These are phyloP conservation scores for Lanmaoa rubissima DNA, from an alignment of 768 basidiomycete genomes.

Conservation along the genomic window DNA sequence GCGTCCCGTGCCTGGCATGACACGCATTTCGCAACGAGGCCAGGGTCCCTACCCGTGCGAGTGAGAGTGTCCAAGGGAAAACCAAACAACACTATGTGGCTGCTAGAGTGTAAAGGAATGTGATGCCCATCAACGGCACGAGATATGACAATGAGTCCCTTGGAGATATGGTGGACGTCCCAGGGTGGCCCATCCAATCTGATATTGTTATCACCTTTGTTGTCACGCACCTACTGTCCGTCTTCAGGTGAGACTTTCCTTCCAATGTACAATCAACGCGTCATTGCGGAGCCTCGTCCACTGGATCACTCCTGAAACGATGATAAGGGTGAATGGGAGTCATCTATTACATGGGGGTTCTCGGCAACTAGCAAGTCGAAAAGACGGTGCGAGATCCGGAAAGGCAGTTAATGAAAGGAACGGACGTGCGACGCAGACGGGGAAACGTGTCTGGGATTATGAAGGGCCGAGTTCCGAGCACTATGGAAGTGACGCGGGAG, in stretches of 20 bases:
- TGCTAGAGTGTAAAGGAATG: neutral
- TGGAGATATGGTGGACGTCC: conserved; percentile 4
- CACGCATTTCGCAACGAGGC: conserved; percentile 10
- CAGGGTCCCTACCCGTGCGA: conserved; percentile 19
- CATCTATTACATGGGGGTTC: too few species aligned
- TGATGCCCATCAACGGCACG: neutral
- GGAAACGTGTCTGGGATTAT: neutral
- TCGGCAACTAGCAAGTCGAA: neutral
- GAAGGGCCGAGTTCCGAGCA: conserved; percentile 1
- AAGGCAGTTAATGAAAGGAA: conserved; percentile 1
- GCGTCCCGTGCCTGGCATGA: neutral
- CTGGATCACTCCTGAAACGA: too few species aligned
- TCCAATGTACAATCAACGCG: too few species aligned
- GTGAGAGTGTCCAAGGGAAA: conserved; percentile 1
- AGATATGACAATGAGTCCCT: neutral
- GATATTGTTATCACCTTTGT: neutral
- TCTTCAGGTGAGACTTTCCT: too few species aligned
- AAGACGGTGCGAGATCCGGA: conserved; percentile 8
- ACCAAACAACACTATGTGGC: neutral
- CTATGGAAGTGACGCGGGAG: conserved; percentile 3
- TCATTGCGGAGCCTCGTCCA: too few species aligned
- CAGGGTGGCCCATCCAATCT: neutral
- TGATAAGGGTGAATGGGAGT: too few species aligned
- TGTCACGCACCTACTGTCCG: neutral
- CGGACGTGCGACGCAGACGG: conserved; percentile 9